These are phyloP conservation scores for Hanseniaspora guilliermondii DNA, from an alignment of 805 yeast genomes.

Conservation along the genomic window DNA sequence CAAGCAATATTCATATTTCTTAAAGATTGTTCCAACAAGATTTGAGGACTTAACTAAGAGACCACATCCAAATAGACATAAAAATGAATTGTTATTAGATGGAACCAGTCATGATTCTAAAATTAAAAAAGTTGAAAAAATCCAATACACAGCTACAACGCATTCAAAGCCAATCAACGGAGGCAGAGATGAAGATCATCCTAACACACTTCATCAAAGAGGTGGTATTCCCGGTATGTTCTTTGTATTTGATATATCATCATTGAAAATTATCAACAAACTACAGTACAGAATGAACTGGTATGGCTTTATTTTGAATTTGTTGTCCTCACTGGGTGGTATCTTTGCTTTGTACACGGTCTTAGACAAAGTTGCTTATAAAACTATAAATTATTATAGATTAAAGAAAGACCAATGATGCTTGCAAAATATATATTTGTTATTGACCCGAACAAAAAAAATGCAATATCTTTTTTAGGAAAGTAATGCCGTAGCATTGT, in stretches of 20 bases:
- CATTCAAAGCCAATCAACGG: conserved; percentile 80
- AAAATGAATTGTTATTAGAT: background rate
- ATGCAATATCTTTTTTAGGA: background rate
- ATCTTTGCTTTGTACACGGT: conserved; percentile 85
- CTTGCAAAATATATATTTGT: background rate
- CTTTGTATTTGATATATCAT: conserved; percentile 82
- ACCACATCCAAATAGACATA: background rate
- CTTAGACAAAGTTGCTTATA: conserved; percentile 76
- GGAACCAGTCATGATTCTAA: background rate
- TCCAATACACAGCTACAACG: conserved; percentile 77
- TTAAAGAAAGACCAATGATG: conserved; percentile 42
- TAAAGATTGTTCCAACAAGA: conserved; percentile 84
- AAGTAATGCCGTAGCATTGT: no score
- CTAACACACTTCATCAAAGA: conserved; percentile 61
- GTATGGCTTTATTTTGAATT: conserved; percentile 71
- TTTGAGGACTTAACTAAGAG: conserved; percentile 43
- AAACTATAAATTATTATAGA: conserved; percentile 65
- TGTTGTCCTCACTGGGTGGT: conserved; percentile 84
- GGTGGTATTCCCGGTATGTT: conserved; percentile 90
- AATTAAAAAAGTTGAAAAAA: conserved; percentile 44
- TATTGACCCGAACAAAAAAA: background rate
- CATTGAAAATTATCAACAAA: conserved; percentile 76
- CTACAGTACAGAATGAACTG: conserved; percentile 59
- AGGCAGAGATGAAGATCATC: conserved; percentile 85
- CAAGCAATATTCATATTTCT: conserved; percentile 61